Base-by-base conservation (phyloP, 2,329 filamentous ascomycete species). In the Calonectria multiphialidica region DNA sequence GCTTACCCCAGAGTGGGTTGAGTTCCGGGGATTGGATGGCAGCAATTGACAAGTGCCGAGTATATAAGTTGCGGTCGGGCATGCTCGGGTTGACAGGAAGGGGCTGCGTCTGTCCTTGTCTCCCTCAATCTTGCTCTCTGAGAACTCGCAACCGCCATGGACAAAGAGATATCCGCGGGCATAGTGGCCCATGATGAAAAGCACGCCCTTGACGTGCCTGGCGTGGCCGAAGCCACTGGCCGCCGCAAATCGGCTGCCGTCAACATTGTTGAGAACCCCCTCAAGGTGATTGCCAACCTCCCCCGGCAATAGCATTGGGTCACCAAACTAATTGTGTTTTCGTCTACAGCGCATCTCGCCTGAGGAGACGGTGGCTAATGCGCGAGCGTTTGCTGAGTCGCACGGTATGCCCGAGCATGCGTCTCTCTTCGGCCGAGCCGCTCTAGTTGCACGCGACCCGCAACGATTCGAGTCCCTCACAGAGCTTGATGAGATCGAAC, bases 351-450 rank as follows among this genome's bases (percentile, higher is more conserved):
- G 73, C 57, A 74, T 79, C 57, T 86, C 77, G 0, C 57, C 49
- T 0, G 78, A 78, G 40, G 49, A 77, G 25, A 73, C 65, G 5
- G 75, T 72, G 47, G 73, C 77, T 25, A 85, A 90, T 70, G 90
- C 89, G 3, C 83, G 85, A 13, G 78, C 82, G 42, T 91, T 90
- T 75, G 90, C 89, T 21, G 81, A 82, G 18, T 80, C 84, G 2
- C 82, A 89, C 71, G 84, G 84, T 49, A 82, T 93, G 68, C 78
- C 81, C 0, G 87, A 90, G 45, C 84, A 89, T 69, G 81, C 87
- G 1, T 85, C 81, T 83, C 68, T 84, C 9, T 83, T 84, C 68
- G 81, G 79, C n/a, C 82, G 83, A 15, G 83, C 80, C 15, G 83
- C 83, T 6, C 79, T 85, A 8, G 82, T 85, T 2, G 83, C 84